Conservation (phyloP, 2,329 filamentous ascomycete genomes). For the Penicillium sclerotigenum region DNA sequence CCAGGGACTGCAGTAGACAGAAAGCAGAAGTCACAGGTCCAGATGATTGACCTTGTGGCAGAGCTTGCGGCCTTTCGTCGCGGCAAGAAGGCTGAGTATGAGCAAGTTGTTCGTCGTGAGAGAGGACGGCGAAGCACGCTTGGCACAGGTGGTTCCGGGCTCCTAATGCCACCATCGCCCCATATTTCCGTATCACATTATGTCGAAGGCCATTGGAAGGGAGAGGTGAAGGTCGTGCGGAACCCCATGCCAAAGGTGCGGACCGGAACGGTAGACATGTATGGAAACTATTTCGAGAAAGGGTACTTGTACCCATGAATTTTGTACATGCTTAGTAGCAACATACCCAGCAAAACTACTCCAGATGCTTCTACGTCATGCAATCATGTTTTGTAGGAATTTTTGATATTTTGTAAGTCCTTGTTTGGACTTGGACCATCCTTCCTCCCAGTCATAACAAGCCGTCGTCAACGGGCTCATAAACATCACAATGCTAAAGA, state of each 20-base stretch:
- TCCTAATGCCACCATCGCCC: constrained; percentile 13
- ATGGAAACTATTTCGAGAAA: constrained; percentile 54
- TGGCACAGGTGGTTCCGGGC: constrained; percentile 21
- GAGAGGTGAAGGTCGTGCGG: constrained; percentile 57
- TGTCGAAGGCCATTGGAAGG: constrained; percentile 59
- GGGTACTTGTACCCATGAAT: constrained; percentile 51
- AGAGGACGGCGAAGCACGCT: constrained; percentile 26
- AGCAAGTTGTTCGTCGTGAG: constrained; percentile 31
- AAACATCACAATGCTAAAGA: constrained; percentile 11
- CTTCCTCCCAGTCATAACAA: constrained; percentile 22
- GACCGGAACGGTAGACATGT: constrained; percentile 50
- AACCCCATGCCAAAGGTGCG: constrained; percentile 40
- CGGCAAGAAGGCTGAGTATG: constrained; percentile 51
- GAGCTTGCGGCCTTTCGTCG: constrained; percentile 55
- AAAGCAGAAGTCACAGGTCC: constrained; percentile 11
- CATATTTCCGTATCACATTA: constrained; percentile 34
- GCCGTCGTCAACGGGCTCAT: constrained; percentile 17
- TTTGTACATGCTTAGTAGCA: neutral
- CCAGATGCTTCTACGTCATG: neutral
- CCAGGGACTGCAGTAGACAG: constrained; percentile 3
- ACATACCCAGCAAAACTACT: neutral
- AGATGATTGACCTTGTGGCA: constrained; percentile 50
- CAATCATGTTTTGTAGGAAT: constrained; percentile 15
- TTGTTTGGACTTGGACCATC: constrained; percentile 12
- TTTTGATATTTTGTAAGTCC: constrained; percentile 24